These are phyloP conservation scores for Plasmodium fragile DNA, from an alignment of 169 alveolate genomes.

Conservation along the genomic window DNA sequence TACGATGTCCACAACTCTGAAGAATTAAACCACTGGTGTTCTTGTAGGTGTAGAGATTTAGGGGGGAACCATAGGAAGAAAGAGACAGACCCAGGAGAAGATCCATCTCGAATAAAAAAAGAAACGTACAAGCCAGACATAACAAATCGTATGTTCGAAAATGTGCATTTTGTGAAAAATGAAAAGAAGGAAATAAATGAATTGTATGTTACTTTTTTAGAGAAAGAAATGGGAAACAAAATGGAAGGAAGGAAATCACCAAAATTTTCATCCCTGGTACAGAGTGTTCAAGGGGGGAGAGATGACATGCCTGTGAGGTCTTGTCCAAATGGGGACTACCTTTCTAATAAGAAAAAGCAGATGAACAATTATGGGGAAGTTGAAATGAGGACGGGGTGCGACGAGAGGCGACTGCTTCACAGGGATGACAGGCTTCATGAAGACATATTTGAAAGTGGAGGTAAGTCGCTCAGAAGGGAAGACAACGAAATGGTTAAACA, in stretches of 20 bases:
- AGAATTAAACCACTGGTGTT: background rate
- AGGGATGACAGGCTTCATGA: background rate
- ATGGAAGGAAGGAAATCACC: background rate
- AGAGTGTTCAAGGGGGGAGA: background rate
- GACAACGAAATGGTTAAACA: constrained; percentile 11
- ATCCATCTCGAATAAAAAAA: background rate
- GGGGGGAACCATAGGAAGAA: background rate
- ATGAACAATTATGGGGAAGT: constrained; percentile 9
- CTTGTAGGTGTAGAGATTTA: background rate
- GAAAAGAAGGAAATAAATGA: background rate
- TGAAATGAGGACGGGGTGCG: background rate
- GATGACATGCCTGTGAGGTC: background rate
- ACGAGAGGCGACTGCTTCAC: background rate
- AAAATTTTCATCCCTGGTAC: background rate
- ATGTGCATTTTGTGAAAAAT: background rate
- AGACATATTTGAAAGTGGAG: background rate
- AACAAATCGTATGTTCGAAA: background rate
- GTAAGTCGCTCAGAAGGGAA: constrained; percentile 19
- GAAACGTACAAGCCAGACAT: background rate
- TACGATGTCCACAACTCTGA: background rate
- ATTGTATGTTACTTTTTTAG: background rate
- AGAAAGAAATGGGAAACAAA: background rate
- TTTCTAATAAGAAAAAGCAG: background rate
- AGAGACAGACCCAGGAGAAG: background rate
- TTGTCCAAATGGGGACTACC: background rate